Evolutionary conservation across 2,329 filamentous ascomycete genomes (phyloP).

Genomic region (Sporothrix variecibatus): DNA sequence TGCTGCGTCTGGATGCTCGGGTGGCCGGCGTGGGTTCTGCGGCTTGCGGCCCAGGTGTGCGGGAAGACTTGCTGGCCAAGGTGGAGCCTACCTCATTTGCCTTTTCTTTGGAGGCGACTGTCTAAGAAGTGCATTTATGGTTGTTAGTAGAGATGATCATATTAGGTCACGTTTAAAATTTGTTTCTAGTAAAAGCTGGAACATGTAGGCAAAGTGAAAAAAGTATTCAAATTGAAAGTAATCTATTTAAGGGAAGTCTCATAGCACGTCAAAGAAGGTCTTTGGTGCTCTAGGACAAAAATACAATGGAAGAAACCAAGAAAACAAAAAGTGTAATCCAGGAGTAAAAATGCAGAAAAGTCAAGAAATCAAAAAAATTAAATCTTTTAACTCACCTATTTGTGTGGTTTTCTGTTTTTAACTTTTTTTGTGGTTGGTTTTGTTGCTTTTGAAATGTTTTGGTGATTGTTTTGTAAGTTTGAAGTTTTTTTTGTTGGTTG

Average conservation of each 20-base stretch:
- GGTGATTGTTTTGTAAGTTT: not conserved
- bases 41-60: conserved; percentile 52
- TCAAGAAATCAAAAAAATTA: not conserved
- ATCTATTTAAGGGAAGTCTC: not conserved
- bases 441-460: not conserved
- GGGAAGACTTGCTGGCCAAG: conserved; percentile 48
- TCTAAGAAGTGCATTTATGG: not conserved
- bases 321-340: too few relatives aligned
- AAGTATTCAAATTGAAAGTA: not conserved
- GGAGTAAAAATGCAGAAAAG: not conserved
- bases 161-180: too few relatives aligned
- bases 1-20: conserved; percentile 47
- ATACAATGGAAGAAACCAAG: too few relatives aligned
- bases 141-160: too few relatives aligned
- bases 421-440: not conserved
- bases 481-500: not conserved
- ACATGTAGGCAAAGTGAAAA: not conserved
- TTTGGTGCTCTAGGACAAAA: not conserved
- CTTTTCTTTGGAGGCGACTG: conserved; percentile 42
- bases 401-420: not conserved
- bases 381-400: not conserved
- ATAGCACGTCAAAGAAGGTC: not conserved
- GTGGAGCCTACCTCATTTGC: conserved; percentile 45
- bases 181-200: not conserved
- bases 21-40: conserved; percentile 54